Conservation (phyloP, 345 rosid species). For the Pugionium dolabratum region DNA sequence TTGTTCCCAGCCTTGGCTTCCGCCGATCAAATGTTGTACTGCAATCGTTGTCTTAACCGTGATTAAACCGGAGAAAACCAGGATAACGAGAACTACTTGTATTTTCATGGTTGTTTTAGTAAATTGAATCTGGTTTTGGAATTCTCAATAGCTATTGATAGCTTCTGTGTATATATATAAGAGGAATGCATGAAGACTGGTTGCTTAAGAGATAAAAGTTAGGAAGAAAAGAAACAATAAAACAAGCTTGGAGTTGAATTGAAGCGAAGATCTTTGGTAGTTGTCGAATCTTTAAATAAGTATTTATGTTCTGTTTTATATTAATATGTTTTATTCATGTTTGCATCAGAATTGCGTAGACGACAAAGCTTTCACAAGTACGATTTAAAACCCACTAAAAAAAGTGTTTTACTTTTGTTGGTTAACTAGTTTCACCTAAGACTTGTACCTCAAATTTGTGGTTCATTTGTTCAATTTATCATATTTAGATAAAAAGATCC, state of each 20-base stretch:
- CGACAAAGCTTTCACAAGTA: too few relatives aligned
- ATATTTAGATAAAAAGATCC: too few relatives aligned
- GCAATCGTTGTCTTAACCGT: constrained; percentile 45
- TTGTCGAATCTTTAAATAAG: constrained; percentile 27
- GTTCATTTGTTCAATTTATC: too few relatives aligned
- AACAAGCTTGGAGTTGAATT: constrained; percentile 67
- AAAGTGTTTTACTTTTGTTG: too few relatives aligned
- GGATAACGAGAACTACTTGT: constrained; percentile 33
- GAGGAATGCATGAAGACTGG: constrained; percentile 18
- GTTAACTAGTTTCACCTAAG: constrained; percentile 20
- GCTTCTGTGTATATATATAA: constrained; percentile 37
- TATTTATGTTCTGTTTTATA: neutral
- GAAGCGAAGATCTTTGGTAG: constrained; percentile 49
- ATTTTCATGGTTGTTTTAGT: constrained; percentile 35
- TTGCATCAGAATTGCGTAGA: constrained; percentile 37
- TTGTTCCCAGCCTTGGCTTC: constrained; percentile 90
- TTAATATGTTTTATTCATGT: constrained; percentile 18
- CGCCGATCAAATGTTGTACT: constrained; percentile 70
- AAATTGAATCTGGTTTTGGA: neutral
- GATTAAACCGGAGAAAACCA: constrained; percentile 45
- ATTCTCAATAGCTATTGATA: constrained; percentile 7
- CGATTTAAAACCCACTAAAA: too few relatives aligned
- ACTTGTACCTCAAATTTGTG: constrained; percentile 14
- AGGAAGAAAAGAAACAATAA: constrained; percentile 26
- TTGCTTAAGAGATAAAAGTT: constrained; percentile 23